Conservation (phyloP, 306 rosid genomes). For the Malus asiatica region DNA sequence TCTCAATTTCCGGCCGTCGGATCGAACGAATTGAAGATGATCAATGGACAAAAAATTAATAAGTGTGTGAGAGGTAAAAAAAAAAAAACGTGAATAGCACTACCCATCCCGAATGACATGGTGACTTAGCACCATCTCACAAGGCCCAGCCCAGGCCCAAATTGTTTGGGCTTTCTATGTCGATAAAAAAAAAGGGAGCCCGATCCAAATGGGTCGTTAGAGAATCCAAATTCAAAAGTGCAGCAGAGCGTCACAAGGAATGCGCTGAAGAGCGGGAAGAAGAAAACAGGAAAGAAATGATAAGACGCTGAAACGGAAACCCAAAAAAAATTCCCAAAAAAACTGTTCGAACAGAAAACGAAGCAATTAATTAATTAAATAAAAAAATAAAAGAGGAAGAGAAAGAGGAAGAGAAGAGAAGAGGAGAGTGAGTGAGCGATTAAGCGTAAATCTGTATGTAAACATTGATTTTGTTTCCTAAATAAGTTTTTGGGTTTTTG, state of each 20-base stretch:
- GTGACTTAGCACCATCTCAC: too few species aligned
- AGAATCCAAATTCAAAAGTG: background rate
- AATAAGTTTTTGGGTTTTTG: background rate
- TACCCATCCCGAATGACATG: too few species aligned
- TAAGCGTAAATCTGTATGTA: background rate
- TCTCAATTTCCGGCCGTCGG: too few species aligned
- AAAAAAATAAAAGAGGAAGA: too few species aligned
- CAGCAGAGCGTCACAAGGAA: background rate
- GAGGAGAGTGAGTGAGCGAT: background rate
- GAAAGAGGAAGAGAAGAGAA: background rate
- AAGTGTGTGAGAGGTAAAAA: too few species aligned
- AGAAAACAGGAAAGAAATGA: background rate
- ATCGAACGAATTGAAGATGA: too few species aligned
- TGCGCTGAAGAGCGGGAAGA: constrained; percentile 5
- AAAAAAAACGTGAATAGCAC: too few species aligned
- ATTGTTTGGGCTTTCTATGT: background rate
- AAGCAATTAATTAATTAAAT: background rate
- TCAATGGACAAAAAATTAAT: too few species aligned
- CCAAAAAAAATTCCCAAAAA: background rate
- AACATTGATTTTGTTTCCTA: constrained; percentile 4
- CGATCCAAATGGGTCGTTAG: background rate
- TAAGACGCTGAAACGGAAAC: background rate
- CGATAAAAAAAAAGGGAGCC: background rate
- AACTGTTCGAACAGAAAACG: background rate
- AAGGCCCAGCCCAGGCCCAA: background rate